Evolutionary conservation across 176 grass and related monocot genomes (phyloP).

Genomic region (Oryza brachyantha): DNA sequence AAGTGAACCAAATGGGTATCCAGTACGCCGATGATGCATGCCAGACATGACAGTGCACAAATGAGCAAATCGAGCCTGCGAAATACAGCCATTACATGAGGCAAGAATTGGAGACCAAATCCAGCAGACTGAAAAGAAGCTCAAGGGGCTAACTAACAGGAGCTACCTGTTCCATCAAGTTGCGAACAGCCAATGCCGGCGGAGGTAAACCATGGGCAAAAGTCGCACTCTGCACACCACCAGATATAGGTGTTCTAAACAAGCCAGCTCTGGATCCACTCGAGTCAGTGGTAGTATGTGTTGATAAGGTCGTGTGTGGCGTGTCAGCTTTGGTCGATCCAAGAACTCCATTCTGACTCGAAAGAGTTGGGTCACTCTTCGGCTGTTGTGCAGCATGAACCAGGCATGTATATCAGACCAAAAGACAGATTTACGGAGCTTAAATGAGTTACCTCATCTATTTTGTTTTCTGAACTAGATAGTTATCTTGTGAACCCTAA

Average conservation of each 20-base stretch:
- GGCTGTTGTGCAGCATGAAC: neutral
- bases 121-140: neutral
- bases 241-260: slow-evolving; percentile 96
- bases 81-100: neutral
- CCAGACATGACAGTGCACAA: slow-evolving; percentile 93
- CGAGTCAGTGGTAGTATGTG: slow-evolving; percentile 5
- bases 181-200: slow-evolving; percentile 87
- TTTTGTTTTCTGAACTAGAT: neutral
- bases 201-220: slow-evolving; percentile 87
- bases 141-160: neutral
- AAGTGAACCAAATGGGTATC: slow-evolving; percentile 95
- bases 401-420: neutral
- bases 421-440: neutral
- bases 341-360: slow-evolving; percentile 40
- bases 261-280: slow-evolving; percentile 79
- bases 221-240: slow-evolving; percentile 95
- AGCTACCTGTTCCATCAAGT: slow-evolving; percentile 94
- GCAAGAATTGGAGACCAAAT: neutral
- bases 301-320: neutral
- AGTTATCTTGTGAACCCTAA: neutral
- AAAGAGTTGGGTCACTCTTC: neutral
- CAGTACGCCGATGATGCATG: slow-evolving; percentile 90
- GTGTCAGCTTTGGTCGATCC: slow-evolving; percentile 14
- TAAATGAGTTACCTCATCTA: neutral
- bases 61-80: slow-evolving; percentile 87